Evolutionary conservation across 2,329 filamentous ascomycete genomes (phyloP).

Genomic region (Hypoxylon sp.): DNA sequence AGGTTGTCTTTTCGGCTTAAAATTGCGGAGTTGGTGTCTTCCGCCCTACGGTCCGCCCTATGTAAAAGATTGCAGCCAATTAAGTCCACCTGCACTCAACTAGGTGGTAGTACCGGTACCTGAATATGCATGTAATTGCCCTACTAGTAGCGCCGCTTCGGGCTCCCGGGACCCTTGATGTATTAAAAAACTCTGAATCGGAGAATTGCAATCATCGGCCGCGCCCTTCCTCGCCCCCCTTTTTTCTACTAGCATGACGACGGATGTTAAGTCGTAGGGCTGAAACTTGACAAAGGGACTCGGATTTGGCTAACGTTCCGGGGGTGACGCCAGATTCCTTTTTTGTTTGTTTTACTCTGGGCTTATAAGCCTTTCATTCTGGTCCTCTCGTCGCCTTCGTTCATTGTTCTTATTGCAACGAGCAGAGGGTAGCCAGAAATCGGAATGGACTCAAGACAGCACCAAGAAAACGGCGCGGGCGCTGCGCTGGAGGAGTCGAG

Average conservation of each 20-base stretch:
- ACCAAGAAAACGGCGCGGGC: slow-evolving; percentile 10
- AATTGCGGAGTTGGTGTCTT: slow-evolving; percentile 1
- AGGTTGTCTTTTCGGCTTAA: neutral
- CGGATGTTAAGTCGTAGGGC: neutral
- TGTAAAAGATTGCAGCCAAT: slow-evolving; percentile 8
- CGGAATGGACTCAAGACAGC: slow-evolving; percentile 38
- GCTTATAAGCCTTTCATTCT: neutral
- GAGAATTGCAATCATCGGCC: slow-evolving; percentile 15
- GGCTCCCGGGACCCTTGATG: slow-evolving; percentile 5
- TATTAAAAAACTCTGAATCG: slow-evolving; percentile 12
- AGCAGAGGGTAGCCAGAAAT: slow-evolving; percentile 3
- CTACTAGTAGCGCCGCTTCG: slow-evolving; percentile 6
- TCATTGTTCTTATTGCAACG: neutral
- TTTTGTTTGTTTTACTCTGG: neutral
- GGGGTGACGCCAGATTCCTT: neutral
- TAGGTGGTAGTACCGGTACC: too few species aligned
- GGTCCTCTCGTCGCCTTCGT: neutral
- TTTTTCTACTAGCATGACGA: neutral
- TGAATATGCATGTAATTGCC: neutral
- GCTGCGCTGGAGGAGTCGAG: slow-evolving; percentile 7
- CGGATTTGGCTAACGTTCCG: slow-evolving; percentile 1
- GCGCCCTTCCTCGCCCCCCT: slow-evolving; percentile 3
- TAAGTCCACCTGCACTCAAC: neutral
- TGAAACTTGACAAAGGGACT: slow-evolving; percentile 17
- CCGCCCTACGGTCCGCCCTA: slow-evolving; percentile 21